phyloP scores from a whole-genome alignment of 2,329 filamentous ascomycete species.

The Amesomyces nigricolor region DNA sequence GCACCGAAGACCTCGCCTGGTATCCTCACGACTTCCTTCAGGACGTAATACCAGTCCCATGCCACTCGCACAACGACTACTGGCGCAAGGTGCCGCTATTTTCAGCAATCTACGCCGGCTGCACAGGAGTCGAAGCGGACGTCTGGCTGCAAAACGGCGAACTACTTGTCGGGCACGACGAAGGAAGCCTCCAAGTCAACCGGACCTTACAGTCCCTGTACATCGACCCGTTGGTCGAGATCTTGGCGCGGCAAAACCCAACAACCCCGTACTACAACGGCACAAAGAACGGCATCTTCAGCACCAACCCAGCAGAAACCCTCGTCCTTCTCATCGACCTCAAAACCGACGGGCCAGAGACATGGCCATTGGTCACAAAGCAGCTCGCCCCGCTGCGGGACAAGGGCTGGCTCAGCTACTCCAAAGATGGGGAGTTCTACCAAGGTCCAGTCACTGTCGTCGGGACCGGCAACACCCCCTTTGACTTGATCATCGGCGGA shows the following conservation, averaged over 20 bases:
- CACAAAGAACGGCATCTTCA: slow-evolving; percentile 50
- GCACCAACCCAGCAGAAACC: slow-evolving; percentile 45
- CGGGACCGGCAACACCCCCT: slow-evolving; percentile 59
- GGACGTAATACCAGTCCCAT: slow-evolving; percentile 30
- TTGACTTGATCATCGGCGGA: slow-evolving; percentile 45
- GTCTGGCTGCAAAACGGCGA: slow-evolving; percentile 55
- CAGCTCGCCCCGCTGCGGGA: slow-evolving; percentile 56
- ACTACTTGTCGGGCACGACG: slow-evolving; percentile 60
- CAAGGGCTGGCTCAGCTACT: slow-evolving; percentile 51
- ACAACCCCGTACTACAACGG: slow-evolving; percentile 41
- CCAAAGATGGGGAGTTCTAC: slow-evolving; percentile 45
- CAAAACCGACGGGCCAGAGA: slow-evolving; percentile 51
- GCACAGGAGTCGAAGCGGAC: slow-evolving; percentile 62
- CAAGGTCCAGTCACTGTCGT: slow-evolving; percentile 61
- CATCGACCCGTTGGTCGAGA: slow-evolving; percentile 54
- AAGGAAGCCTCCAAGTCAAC: slow-evolving; percentile 45
- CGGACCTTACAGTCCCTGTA: slow-evolving; percentile 60
- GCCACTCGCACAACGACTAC: slow-evolving; percentile 59
- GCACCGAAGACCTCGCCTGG: slow-evolving; percentile 37
- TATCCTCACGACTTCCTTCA: slow-evolving; percentile 48
- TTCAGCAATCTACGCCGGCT: slow-evolving; percentile 54
- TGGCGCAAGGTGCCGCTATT: slow-evolving; percentile 59
- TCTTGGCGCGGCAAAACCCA: slow-evolving; percentile 51
- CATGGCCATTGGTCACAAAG: slow-evolving; percentile 47
- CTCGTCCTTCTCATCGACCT: slow-evolving; percentile 63